Percentiles rank a stretch among this genome's conserved stretches.
These are phyloP conservation scores for Phytopythium oedochilum DNA, from an alignment of 352 stramenopile genomes.

Conservation along the genomic window DNA sequence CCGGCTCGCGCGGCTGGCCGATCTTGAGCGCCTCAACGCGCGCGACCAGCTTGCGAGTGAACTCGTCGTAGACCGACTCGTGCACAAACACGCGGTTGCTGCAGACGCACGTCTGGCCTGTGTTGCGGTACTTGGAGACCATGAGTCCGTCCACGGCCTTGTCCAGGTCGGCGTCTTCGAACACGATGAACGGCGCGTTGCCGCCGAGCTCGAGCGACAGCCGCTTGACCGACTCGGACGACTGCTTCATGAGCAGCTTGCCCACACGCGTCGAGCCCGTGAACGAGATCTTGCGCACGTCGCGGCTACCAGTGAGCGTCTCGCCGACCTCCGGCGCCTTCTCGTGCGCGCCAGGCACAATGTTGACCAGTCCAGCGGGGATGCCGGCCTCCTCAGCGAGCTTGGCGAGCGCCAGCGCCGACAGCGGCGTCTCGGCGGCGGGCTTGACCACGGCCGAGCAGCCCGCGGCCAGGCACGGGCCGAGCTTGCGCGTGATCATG, in stretches of 20 bases:
- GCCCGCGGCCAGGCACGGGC: constrained; percentile 89
- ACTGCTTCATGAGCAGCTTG: constrained; percentile 76
- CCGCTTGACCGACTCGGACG: constrained; percentile 72
- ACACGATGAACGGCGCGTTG: constrained; percentile 92
- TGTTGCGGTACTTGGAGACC: constrained; percentile 88
- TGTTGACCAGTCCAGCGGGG: constrained; percentile 87
- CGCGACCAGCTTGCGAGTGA: constrained; percentile 77
- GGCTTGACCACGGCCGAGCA: constrained; percentile 97
- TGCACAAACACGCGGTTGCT: constrained; percentile 95
- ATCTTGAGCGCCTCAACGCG: constrained; percentile 83
- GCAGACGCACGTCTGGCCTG: constrained; percentile 85
- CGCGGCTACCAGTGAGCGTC: constrained; percentile 53
- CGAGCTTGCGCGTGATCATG: constrained; percentile 98
- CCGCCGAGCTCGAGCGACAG: constrained; percentile 89
- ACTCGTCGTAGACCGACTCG: constrained; percentile 90
- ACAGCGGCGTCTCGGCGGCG: constrained; percentile 94
- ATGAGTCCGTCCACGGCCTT: constrained; percentile 84
- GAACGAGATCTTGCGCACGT: constrained; percentile 90
- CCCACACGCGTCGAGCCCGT: constrained; percentile 84
- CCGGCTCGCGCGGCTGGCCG: constrained; percentile 75
- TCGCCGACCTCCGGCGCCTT: constrained; percentile 73
- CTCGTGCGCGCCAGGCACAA: constrained; percentile 66
- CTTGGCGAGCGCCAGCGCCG: constrained; percentile 89
- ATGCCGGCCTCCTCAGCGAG: constrained; percentile 87
- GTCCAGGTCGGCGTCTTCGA: constrained; percentile 84